Evolutionary conservation across 1,139 yeast species (phyloP).

Genomic region (Zygosaccharomyces sapae): DNA sequence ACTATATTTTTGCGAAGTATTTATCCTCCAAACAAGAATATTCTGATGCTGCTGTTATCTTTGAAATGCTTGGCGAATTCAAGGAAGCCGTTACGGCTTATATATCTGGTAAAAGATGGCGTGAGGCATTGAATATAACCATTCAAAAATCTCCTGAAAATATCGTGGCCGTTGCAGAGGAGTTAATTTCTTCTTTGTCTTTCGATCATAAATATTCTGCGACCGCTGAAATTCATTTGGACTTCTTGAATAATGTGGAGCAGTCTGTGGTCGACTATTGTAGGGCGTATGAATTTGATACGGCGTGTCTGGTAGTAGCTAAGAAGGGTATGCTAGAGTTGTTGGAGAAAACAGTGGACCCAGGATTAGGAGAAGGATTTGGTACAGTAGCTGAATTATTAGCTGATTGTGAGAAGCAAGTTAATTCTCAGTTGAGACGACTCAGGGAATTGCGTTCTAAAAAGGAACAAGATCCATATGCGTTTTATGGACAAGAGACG

Average conservation of each 20-base stretch:
- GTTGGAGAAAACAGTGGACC: conserved; percentile 59
- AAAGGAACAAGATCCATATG: conserved; percentile 78
- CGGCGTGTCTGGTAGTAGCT: conserved; percentile 65
- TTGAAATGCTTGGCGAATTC: conserved; percentile 59
- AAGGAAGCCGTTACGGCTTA: conserved; percentile 67
- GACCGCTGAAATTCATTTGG: conserved; percentile 75
- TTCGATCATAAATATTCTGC: conserved; percentile 73
- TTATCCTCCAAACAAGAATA: conserved; percentile 54
- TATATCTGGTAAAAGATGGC: conserved; percentile 72
- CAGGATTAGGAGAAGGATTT: conserved; percentile 79
- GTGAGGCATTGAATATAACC: conserved; percentile 69
- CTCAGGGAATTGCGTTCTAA: conserved; percentile 79
- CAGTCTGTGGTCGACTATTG: conserved; percentile 67
- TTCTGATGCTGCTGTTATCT: conserved; percentile 71
- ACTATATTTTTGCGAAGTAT: conserved; percentile 58
- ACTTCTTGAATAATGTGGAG: conserved; percentile 56
- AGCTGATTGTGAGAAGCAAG: conserved; percentile 87
- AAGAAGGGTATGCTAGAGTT: conserved; percentile 44
- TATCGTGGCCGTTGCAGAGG: conserved; percentile 48
- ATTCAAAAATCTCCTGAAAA: conserved; percentile 40
- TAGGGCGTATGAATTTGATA: conserved; percentile 69
- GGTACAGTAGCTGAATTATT: conserved; percentile 80
- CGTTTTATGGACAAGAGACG: conserved; percentile 69
- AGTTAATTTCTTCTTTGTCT: conserved; percentile 54
- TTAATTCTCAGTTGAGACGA: conserved; percentile 76